Evolutionary conservation across 129 eudicot species (phyloP), one percentile per base, ranked within the genome.

Genomic region (Artemisia argyi): DNA sequence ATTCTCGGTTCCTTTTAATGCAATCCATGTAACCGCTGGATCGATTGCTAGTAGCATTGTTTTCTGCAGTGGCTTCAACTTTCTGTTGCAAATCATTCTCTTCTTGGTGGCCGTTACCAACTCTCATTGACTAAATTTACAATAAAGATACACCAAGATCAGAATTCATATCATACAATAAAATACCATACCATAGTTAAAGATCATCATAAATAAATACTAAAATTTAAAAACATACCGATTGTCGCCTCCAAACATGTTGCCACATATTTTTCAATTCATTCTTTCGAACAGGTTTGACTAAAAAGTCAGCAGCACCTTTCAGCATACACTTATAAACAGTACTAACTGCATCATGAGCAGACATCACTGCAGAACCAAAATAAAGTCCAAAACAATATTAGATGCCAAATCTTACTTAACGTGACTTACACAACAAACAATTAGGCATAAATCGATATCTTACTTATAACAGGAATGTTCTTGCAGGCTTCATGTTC

Each of bases 181-280:
- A 1, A 39, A 7, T 39, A 39, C 46, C 46, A 7, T 39, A 7
- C 11, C 46, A 1, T 39, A 22, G 3, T 3, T 19, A 63, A 71
- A 0, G 24, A 35, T 42, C 46, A 39, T 49, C 55, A 54, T 28
- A 24, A 35, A 18, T 17, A 67, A 63, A 39, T 16, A 35, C 32
- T 57, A 61, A 52, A 42, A 47, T 26, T 65, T 15, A 19, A n/a
- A 60, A 11, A 71, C 95, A 39, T 87, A 92, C 96, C 79, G 88
- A 83, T 83, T 82, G 89, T 78, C 89, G 73, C 81, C 98, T 92
- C 98, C 98, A 89, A 54, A 85, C 98, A 87, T 92, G 98, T 80
- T 92, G 98, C 98, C 98, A 92, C 48, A 92, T 74, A 82, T 92
- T 92, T 80, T 81, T 89, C 79, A 92, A 86, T 81, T 92, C 98